A percentile compares a stretch with the other conserved stretches of the same genome.
phyloP scores from a whole-genome alignment of 176 grass and related monocot genomes.

The Puya raimondii region DNA sequence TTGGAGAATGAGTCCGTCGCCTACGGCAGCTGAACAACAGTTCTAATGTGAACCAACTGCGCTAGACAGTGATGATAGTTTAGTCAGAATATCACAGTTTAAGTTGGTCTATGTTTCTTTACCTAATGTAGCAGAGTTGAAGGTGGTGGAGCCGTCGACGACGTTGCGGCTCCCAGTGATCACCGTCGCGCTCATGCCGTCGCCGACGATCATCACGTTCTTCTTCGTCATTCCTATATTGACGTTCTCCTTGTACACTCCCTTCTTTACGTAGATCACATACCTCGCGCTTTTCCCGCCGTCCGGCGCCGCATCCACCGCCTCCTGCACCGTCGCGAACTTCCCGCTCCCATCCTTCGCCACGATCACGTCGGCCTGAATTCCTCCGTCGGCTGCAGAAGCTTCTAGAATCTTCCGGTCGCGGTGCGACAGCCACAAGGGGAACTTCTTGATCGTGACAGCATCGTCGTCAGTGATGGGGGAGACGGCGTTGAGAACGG shows the following conservation, averaged over 20 bases:
- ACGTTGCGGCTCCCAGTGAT: constrained; percentile 54
- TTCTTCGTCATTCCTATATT: constrained; percentile 42
- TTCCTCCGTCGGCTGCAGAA: not conserved
- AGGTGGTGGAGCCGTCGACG: constrained; percentile 45
- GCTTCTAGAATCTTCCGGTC: constrained; percentile 24
- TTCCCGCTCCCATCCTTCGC: constrained; percentile 51
- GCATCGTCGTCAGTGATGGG: not conserved
- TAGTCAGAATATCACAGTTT: too few relatives aligned
- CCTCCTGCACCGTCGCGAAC: constrained; percentile 41
- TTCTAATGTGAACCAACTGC: not conserved
- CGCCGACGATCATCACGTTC: constrained; percentile 48
- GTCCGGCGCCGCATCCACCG: constrained; percentile 37
- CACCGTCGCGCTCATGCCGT: constrained; percentile 47
- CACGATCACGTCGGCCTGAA: constrained; percentile 39
- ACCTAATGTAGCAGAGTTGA: constrained; percentile 50
- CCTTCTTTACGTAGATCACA: constrained; percentile 50
- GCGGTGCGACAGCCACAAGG: constrained; percentile 23
- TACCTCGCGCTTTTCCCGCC: constrained; percentile 20
- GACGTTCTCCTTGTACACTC: constrained; percentile 51
- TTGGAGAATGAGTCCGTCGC: constrained; percentile 41
- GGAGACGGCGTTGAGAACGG: constrained; percentile 31
- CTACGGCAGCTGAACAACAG: constrained; percentile 33
- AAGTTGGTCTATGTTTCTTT: not conserved
- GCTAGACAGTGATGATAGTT: too few relatives aligned
- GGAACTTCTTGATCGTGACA: constrained; percentile 4